phyloP scores from a whole-genome alignment of 2,329 filamentous ascomycete genomes.

The Fusarium chuoi region DNA sequence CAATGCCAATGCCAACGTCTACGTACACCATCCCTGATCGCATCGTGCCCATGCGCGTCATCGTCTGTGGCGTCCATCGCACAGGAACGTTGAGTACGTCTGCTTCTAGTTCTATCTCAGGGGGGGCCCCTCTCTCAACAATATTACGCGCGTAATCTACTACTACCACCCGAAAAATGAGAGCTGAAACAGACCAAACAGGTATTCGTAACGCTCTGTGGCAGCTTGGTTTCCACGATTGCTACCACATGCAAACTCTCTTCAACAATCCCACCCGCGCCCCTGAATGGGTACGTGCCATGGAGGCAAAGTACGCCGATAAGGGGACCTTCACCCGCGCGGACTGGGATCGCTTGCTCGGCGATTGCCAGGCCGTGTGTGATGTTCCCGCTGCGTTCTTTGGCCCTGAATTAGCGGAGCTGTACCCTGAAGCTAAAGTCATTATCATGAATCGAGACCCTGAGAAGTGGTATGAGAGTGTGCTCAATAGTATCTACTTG shows the following conservation, averaged over 20 bases:
- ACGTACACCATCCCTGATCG: constrained; percentile 38
- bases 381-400: constrained; percentile 67
- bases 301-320: constrained; percentile 48
- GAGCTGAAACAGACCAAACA: constrained; percentile 32
- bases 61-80: constrained; percentile 53
- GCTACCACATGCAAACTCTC: constrained; percentile 51
- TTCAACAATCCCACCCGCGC: constrained; percentile 41
- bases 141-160: background rate
- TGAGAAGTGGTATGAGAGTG: constrained; percentile 49
- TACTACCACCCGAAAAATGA: background rate
- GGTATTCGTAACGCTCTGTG: constrained; percentile 49
- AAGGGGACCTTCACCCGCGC: constrained; percentile 47
- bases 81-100: constrained; percentile 53
- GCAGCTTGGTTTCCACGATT: constrained; percentile 51
- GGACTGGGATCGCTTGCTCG: constrained; percentile 60
- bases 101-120: background rate
- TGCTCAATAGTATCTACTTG: constrained; percentile 46
- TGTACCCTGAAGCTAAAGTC: constrained; percentile 51
- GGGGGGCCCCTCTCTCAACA: background rate
- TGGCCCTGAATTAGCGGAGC: constrained; percentile 49
- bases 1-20: constrained; percentile 23
- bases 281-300: constrained; percentile 47
- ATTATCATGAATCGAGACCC: constrained; percentile 53
- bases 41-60: constrained; percentile 53
- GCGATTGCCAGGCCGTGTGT: constrained; percentile 61